Conservation (phyloP, 1,284 basidiomycete species). For the Thecaphora frezii region DNA sequence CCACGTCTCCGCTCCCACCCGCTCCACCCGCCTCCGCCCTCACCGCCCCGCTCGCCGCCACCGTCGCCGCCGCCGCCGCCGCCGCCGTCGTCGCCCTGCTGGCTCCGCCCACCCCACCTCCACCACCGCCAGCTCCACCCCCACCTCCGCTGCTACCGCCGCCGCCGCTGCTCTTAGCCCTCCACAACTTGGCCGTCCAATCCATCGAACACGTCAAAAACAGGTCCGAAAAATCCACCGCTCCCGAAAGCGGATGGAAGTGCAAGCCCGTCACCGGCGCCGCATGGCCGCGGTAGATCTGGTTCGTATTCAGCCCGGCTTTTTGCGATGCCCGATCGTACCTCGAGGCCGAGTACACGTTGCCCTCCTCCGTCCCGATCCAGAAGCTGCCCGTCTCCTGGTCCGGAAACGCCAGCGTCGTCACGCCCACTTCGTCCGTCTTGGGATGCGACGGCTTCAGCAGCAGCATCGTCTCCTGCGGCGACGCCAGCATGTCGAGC, state of each 20-base stretch:
- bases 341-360: constrained; percentile 89
- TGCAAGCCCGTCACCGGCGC: constrained; percentile 90
- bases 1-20: neutral
- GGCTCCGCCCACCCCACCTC: constrained; percentile 5
- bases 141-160: neutral
- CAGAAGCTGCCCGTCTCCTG: constrained; percentile 94
- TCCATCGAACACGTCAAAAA: constrained; percentile 69
- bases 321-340: constrained; percentile 95
- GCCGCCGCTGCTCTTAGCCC: constrained; percentile 8
- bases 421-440: constrained; percentile 87
- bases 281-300: constrained; percentile 86
- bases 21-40: constrained; percentile 1
- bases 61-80: constrained; percentile 1
- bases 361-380: constrained; percentile 96
- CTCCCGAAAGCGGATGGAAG: constrained; percentile 73
- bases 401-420: constrained; percentile 85
- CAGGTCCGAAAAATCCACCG: constrained; percentile 88
- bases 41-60: too few species aligned
- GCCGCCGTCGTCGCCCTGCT: neutral
- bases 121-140: neutral
- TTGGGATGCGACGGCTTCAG: constrained; percentile 36
- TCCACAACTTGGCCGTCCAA: constrained; percentile 51
- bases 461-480: constrained; percentile 61
- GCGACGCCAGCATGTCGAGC: constrained; percentile 95
- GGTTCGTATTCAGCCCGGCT: constrained; percentile 86